Evolutionary conservation across 1,284 basidiomycete genomes (phyloP), one percentile per base, ranked within the genome.

Genomic region (Hymenochaete sp.): DNA sequence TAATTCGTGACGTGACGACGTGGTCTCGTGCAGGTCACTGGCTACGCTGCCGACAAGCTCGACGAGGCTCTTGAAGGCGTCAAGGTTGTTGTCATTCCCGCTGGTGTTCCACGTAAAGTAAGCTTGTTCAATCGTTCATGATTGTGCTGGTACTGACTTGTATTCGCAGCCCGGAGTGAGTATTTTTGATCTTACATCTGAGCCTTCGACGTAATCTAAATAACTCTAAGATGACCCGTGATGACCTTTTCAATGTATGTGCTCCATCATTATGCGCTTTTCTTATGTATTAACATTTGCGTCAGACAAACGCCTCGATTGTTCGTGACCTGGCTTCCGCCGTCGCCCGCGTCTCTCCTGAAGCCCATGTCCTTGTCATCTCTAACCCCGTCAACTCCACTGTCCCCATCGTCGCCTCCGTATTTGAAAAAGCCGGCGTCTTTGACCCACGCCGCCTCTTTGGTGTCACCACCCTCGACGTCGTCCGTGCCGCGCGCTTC

Each of bases 241-340:
- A 99, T 65, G 95, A 98, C 66, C 88, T 99, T 53, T 99, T 98
- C 83, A 95, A 93, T 73, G 90, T 92, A 59, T 62, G 86, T 72
- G 2, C 19, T 22, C 38, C 14, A 13, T 7, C 18, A 10, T 31
- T 8, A 25, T 16, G 26, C 21, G 26, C 32, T 22, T 13, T 28
- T 42, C n/a, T 42, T 38, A 22, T 18, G 32, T 28, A 16, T 41
- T 46, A 38, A 11, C 11, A 3, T 36, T n/a, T 9, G 14, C 37
- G 14, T 13, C 50, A 88, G 86, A 93, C 89, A 55, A 93, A 95
- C 64, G 91, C 91, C 45, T 91, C 88, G 52, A 95, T 98, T 64
- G 92, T 97, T 59, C 89, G 93, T 48, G 93, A 96, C 72, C 86
- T 98, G 53, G 93, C 95, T 43, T 71, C 83, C 52, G 84, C 90